Evolutionary conservation across 768 basidiomycete species (phyloP).

Genomic region (Lactifluus piperatus): DNA sequence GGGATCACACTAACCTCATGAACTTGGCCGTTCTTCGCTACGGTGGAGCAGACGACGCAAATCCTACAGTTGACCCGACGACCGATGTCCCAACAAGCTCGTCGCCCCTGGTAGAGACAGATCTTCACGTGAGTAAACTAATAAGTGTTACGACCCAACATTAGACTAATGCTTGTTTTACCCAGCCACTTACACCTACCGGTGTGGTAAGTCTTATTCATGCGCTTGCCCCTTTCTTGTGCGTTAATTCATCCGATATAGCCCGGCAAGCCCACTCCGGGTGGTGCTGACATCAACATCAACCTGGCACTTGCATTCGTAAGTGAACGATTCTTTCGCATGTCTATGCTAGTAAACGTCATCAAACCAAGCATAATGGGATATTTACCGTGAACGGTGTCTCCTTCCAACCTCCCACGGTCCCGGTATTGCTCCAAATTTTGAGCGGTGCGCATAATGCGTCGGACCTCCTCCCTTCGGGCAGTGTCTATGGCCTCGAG

Average conservation of each 20-base stretch:
- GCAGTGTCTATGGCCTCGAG: conserved; percentile 40
- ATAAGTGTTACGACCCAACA: neutral
- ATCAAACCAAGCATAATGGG: neutral
- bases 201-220: conserved; percentile 1
- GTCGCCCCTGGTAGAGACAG: conserved; percentile 4
- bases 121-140: conserved; percentile 10
- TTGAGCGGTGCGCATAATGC: conserved; percentile 43
- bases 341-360: neutral
- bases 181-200: neutral
- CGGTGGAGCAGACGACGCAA: conserved; percentile 10
- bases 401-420: conserved; percentile 34
- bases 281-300: conserved; percentile 21
- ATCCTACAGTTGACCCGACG: conserved; percentile 13
- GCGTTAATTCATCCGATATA: neutral
- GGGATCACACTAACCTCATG: neutral
- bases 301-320: conserved; percentile 20
- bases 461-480: conserved; percentile 39
- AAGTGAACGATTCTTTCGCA: neutral
- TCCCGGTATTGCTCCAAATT: conserved; percentile 51
- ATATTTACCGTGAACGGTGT: conserved; percentile 27
- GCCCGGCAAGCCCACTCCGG: conserved; percentile 12
- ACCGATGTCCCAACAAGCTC: neutral
- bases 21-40: conserved; percentile 22
- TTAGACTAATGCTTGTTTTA: neutral
- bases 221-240: neutral